phyloP scores from a whole-genome alignment of 257 asterid species.

The Cordia subcordata region DNA sequence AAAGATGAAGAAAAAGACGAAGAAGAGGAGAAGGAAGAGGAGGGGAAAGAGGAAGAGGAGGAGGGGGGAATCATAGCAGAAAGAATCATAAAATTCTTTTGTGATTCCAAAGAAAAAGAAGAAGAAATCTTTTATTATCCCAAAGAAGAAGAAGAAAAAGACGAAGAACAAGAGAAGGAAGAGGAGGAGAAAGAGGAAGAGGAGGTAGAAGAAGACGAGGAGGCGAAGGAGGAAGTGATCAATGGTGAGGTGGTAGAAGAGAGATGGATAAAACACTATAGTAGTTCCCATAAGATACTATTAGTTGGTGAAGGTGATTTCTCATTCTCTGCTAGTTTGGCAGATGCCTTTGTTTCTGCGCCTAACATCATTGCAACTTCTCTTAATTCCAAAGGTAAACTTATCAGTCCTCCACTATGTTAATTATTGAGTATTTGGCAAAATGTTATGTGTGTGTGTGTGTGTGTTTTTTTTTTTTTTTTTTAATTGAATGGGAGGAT shows the following conservation, averaged over 20 bases:
- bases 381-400: constrained; percentile 28
- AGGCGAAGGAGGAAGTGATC: neutral
- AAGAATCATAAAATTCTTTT: too few species aligned
- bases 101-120: neutral
- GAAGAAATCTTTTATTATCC: constrained; percentile 12
- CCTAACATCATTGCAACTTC: constrained; percentile 32
- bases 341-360: constrained; percentile 26
- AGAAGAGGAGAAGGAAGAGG: too few species aligned
- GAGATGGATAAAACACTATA: constrained; percentile 31
- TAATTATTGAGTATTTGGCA: too few species aligned
- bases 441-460: too few species aligned
- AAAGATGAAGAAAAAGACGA: too few species aligned
- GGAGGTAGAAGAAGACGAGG: too few species aligned
- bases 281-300: constrained; percentile 28
- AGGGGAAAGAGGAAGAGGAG: too few species aligned
- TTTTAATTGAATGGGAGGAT: neutral
- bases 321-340: constrained; percentile 35
- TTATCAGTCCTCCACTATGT: neutral
- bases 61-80: too few species aligned
- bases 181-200: too few species aligned
- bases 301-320: constrained; percentile 58
- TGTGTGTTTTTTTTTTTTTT: too few species aligned
- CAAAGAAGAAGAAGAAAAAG: neutral
- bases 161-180: too few species aligned
- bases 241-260: neutral